Base-by-base conservation (phyloP, 192 early-diverging fungal species). In the Tieghemiomyces parasiticus region DNA sequence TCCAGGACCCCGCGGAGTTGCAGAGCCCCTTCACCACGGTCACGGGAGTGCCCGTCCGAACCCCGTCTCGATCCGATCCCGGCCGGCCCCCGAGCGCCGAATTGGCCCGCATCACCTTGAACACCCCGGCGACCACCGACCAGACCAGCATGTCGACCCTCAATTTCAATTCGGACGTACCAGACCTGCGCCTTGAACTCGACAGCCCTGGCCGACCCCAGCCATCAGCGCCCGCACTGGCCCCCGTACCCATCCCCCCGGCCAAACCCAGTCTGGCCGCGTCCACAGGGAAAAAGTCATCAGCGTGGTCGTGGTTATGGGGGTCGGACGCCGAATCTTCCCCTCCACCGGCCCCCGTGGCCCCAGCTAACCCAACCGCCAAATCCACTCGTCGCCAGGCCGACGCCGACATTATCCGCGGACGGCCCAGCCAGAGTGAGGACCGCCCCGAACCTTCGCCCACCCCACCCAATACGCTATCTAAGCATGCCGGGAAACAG, bases 271-370 rank as follows among this genome's bases (percentile, higher is more conserved):
- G 16, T 42, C 6, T 42, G 6, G 8, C 38, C 38, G 6, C 38
- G 8, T 6, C 38, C 16, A 6, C 38, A 16, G 26, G 42, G 44
- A 72, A 72, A 46, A 72, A 72, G 35, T 64, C 70, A 3, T 72
- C 70, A 4, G 59, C 63, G 12, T 72, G 70, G 70, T 72, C 70
- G 25, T 72, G 70, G 70, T 45, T 68, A 3, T 72, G 70, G 70
- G 70, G 70, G 26, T 68, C 67, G 50, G 70, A 72, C 26, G 62
- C 65, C 47, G 63, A 60, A 10, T 38, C 45, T 3, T 62, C 64
- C 25, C 64, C 65, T 32, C 16, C 31, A 1, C 33, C 46, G 3
- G 68, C n/a, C n/a, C n/a, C n/a, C n/a, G n/a, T n/a, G n/a, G n/a
- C n/a, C n/a, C n/a, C n/a, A n/a, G n/a, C n/a, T n/a, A n/a, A n/a